Conservation (phyloP, 2,329 filamentous ascomycete species). For the Verticillium alfalfae region DNA sequence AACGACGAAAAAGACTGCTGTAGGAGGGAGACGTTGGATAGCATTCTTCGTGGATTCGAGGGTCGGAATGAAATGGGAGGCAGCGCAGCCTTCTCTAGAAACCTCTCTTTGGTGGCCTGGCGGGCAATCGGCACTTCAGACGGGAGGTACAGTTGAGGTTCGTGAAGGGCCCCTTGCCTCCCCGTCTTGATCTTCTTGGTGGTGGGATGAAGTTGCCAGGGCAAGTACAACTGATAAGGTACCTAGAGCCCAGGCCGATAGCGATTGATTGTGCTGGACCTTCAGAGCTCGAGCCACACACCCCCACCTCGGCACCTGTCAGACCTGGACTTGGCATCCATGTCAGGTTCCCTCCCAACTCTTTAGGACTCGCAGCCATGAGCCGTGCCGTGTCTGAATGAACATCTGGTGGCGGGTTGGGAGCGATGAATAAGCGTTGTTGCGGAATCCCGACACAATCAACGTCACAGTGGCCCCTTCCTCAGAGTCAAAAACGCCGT, state of each 20-base stretch:
- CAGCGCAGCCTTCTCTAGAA: not conserved
- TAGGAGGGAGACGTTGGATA: not conserved
- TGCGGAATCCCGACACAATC: no score
- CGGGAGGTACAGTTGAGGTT: not conserved
- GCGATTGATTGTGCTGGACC: no score
- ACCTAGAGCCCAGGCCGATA: no score
- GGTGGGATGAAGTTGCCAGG: not conserved
- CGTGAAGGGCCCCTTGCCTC: not conserved
- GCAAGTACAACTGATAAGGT: not conserved
- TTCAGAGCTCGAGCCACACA: no score
- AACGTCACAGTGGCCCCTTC: no score
- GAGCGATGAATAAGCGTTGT: not conserved
- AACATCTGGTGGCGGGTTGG: no score
- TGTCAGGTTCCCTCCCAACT: no score
- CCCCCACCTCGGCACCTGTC: no score
- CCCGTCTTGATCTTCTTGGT: not conserved
- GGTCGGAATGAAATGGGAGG: constrained; percentile 5
- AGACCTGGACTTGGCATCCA: not conserved
- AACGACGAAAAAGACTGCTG: not conserved
- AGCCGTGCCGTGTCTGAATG: no score
- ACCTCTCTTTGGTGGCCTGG: not conserved
- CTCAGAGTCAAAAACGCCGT: no score
- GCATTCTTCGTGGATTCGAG: not conserved
- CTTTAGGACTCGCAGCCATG: no score
- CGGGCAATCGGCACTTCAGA: not conserved